Evolutionary conservation across 164 flowering plant genomes (phyloP).

Genomic region (Nymphaea colorata): DNA sequence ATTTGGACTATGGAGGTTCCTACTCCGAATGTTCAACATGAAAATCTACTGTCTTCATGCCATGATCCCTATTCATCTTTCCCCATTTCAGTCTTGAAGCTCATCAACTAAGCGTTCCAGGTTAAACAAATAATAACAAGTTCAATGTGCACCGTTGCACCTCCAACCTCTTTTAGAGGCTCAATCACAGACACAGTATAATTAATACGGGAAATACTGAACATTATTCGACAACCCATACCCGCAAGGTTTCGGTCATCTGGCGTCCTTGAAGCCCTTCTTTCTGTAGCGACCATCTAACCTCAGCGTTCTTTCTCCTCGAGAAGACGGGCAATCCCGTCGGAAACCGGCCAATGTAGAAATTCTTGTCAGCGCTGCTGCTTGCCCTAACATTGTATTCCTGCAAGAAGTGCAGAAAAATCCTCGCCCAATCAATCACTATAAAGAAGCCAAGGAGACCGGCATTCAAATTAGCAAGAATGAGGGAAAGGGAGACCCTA

Average conservation of each 20-base stretch:
- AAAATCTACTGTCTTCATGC: too few species aligned
- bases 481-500: slow-evolving; percentile 26
- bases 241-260: slow-evolving; percentile 79
- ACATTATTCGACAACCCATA: slow-evolving; percentile 13
- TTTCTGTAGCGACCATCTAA: slow-evolving; percentile 73
- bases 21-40: too few species aligned
- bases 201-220: too few species aligned
- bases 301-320: slow-evolving; percentile 71
- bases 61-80: too few species aligned
- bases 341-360: slow-evolving; percentile 74
- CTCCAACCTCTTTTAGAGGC: too few species aligned
- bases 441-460: neutral
- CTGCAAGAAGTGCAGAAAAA: slow-evolving; percentile 23
- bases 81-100: too few species aligned
- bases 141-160: too few species aligned
- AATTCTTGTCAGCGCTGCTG: slow-evolving; percentile 52
- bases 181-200: too few species aligned
- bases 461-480: neutral
- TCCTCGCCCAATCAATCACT: neutral
- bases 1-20: too few species aligned
- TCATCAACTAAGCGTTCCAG: too few species aligned
- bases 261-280: slow-evolving; percentile 94
- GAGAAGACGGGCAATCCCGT: slow-evolving; percentile 75
- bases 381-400: slow-evolving; percentile 83
- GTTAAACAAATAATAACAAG: too few species aligned